Conservation (phyloP, 2,329 filamentous ascomycete species). For the Diaporthe amygdali region DNA sequence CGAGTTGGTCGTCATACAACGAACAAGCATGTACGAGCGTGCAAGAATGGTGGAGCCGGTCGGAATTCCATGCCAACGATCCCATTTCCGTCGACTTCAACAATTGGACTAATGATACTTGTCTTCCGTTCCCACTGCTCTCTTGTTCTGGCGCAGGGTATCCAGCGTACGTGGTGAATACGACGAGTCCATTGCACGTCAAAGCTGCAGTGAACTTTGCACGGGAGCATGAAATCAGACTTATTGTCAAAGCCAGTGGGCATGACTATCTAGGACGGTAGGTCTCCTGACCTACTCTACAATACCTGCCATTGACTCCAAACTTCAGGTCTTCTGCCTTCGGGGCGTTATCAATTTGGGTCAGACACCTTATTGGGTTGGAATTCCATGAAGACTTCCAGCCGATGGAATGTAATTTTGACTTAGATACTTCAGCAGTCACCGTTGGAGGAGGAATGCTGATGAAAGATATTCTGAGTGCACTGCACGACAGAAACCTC, state of each 20-base stretch:
- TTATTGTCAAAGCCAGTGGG: no score
- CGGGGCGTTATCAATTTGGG: background rate
- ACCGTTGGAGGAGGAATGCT: conserved; percentile 59
- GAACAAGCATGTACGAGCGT: conserved; percentile 26
- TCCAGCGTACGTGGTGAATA: no score
- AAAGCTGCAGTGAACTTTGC: no score
- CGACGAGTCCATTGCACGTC: no score
- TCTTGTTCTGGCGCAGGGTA: background rate
- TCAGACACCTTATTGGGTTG: background rate
- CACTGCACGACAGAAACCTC: conserved; percentile 48
- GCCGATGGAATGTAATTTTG: background rate
- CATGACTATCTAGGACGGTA: no score
- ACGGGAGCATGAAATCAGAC: no score
- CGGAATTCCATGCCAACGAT: conserved; percentile 42
- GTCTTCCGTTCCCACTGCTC: conserved; percentile 43
- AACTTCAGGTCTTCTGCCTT: background rate
- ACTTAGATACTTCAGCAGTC: conserved; percentile 40
- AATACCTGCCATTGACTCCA: background rate
- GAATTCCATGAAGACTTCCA: background rate
- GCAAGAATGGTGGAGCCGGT: conserved; percentile 27
- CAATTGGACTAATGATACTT: conserved; percentile 54
- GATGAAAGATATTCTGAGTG: conserved; percentile 52
- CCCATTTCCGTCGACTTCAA: conserved; percentile 43
- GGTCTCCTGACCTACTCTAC: background rate
- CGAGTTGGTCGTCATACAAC: conserved; percentile 30